phyloP scores from a whole-genome alignment of 2,329 filamentous ascomycete species.

The Fusarium siculi region DNA sequence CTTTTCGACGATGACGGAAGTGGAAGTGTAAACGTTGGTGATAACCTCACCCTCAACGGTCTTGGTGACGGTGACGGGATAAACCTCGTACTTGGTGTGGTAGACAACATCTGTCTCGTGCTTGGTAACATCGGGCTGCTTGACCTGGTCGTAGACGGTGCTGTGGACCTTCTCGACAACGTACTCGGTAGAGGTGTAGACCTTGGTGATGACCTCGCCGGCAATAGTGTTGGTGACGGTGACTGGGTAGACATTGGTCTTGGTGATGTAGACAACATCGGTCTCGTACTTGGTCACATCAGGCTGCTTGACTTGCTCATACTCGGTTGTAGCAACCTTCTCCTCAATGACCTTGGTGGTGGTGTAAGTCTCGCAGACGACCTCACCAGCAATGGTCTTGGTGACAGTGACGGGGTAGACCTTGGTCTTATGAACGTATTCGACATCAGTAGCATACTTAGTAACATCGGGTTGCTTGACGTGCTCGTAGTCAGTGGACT shows the following conservation, averaged over 20 bases:
- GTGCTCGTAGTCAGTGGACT: conserved; percentile 50
- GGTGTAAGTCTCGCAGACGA: conserved; percentile 52
- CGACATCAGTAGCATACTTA: conserved; percentile 47
- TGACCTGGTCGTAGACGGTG: conserved; percentile 49
- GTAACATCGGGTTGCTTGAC: conserved; percentile 53
- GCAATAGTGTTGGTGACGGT: conserved; percentile 50
- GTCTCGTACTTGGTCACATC: conserved; percentile 49
- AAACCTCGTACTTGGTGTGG: conserved; percentile 55
- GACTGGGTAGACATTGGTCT: conserved; percentile 57
- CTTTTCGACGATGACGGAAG: conserved; percentile 47
- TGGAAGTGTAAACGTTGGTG: conserved; percentile 42
- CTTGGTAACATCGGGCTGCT: conserved; percentile 52
- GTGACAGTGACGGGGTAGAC: conserved; percentile 56
- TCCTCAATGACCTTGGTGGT: conserved; percentile 44
- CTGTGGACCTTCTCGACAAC: conserved; percentile 50
- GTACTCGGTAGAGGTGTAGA: conserved; percentile 42
- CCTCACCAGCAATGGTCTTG: conserved; percentile 49
- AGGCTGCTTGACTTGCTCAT: conserved; percentile 47
- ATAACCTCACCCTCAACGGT: conserved; percentile 42
- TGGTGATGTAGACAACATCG: conserved; percentile 51
- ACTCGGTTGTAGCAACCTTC: conserved; percentile 46
- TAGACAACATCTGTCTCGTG: conserved; percentile 49
- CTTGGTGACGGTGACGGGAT: conserved; percentile 54
- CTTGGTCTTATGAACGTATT: conserved; percentile 56
- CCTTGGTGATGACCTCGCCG: conserved; percentile 40